Percentiles rank a stretch among this genome's conserved stretches.
phyloP scores from a whole-genome alignment of 305 asterid genomes.

The Fraxinus sp. region DNA sequence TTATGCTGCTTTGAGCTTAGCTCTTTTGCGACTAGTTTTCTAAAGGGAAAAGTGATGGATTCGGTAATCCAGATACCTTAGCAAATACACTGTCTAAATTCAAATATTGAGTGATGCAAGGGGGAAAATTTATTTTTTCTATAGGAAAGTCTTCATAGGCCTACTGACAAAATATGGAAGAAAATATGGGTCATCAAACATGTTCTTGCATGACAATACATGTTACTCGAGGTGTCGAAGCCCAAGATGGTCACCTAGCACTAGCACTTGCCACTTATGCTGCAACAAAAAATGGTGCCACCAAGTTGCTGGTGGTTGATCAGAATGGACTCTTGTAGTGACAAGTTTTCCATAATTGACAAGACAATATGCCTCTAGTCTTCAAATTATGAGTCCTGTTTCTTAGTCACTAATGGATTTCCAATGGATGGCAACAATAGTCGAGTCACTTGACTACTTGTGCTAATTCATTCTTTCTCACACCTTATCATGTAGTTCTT shows the following conservation, averaged over 20 bases:
- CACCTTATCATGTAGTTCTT: background rate
- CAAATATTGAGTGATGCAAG: background rate
- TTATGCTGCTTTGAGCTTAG: background rate
- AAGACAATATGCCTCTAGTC: background rate
- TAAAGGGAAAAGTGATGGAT: background rate
- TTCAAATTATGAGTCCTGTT: background rate
- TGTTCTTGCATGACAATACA: background rate
- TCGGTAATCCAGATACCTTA: background rate
- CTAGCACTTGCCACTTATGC: background rate
- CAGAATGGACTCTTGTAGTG: background rate
- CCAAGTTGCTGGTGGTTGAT: background rate
- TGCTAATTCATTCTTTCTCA: background rate
- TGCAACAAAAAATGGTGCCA: background rate
- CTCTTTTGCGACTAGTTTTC: background rate
- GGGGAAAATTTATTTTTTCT: background rate
- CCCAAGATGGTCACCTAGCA: background rate
- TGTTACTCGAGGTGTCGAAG: background rate
- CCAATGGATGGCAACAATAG: background rate
- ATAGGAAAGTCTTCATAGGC: background rate
- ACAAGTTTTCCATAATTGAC: background rate
- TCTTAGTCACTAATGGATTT: background rate
- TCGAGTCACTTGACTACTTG: background rate
- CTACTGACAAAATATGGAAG: background rate
- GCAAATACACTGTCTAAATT: background rate
- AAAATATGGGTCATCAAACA: background rate